A percentile compares a stretch with the other conserved stretches of the same genome.
Conservation (phyloP, 1,139 yeast genomes). For the Saccharomyces pastorianus region DNA sequence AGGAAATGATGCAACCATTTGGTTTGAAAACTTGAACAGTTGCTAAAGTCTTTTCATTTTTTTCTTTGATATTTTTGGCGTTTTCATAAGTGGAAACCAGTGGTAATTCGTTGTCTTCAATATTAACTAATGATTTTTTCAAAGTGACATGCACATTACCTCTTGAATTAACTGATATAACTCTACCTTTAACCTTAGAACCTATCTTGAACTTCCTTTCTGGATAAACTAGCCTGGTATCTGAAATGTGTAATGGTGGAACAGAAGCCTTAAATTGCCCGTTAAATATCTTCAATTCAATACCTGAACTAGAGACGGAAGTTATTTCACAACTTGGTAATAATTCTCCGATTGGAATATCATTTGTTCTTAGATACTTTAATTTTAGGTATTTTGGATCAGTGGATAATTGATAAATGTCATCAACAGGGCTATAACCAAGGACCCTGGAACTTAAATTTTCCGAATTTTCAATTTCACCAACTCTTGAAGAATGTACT, state of each 20-base stretch:
- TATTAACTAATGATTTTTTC: conserved; percentile 72
- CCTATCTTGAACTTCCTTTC: conserved; percentile 88
- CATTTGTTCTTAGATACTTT: conserved; percentile 56
- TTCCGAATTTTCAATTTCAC: conserved; percentile 39
- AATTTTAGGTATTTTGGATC: conserved; percentile 57
- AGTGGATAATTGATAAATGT: conserved; percentile 57
- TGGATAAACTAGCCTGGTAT: conserved; percentile 75
- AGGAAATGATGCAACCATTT: conserved; percentile 74
- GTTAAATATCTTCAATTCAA: conserved; percentile 56
- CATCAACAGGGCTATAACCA: conserved; percentile 62
- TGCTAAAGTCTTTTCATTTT: conserved; percentile 63
- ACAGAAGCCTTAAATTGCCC: conserved; percentile 65
- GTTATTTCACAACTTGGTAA: conserved; percentile 51
- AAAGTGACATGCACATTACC: conserved; percentile 55
- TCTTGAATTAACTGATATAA: conserved; percentile 36
- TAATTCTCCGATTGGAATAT: conserved; percentile 67
- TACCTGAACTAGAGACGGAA: conserved; percentile 61
- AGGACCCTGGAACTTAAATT: conserved; percentile 68
- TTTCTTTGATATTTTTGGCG: conserved; percentile 32
- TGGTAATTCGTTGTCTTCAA: conserved; percentile 50
- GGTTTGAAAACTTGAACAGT: conserved; percentile 67
- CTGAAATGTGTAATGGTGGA: conserved; percentile 72
- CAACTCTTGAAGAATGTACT: conserved; percentile 63
- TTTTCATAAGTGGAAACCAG: conserved; percentile 39
- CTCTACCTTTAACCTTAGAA: conserved; percentile 67